A percentile compares a stretch with the other conserved stretches of the same genome.
phyloP scores from a whole-genome alignment of 2,329 filamentous ascomycete genomes.

The Diplodia intermedia region DNA sequence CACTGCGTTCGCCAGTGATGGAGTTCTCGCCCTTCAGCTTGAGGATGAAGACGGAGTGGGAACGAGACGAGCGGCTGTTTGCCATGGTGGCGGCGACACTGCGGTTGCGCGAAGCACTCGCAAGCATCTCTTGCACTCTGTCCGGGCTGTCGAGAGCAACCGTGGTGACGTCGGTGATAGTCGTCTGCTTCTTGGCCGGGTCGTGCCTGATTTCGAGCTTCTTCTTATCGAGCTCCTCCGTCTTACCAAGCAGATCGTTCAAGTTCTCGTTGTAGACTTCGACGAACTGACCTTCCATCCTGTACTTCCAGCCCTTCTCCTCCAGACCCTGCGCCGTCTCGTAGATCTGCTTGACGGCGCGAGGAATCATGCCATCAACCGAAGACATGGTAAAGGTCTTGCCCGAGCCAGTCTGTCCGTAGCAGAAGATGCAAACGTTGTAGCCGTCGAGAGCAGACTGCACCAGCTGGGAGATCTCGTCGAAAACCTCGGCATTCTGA shows the following conservation, averaged over 20 bases:
- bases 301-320: constrained; percentile 93
- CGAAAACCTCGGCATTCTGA: constrained; percentile 87
- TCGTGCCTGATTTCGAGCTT: constrained; percentile 93
- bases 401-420: constrained; percentile 94
- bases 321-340: constrained; percentile 81
- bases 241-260: constrained; percentile 81
- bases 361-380: constrained; percentile 90
- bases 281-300: constrained; percentile 92
- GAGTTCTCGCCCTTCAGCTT: constrained; percentile 70
- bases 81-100: constrained; percentile 97
- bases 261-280: constrained; percentile 99
- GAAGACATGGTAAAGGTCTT: constrained; percentile 98
- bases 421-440: constrained; percentile 99
- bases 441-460: constrained; percentile 96
- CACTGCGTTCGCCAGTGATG: constrained; percentile 81
- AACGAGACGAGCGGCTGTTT: constrained; percentile 92
- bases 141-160: constrained; percentile 79
- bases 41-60: constrained; percentile 95
- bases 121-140: constrained; percentile 80
- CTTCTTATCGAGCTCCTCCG: constrained; percentile 75
- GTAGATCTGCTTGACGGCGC: constrained; percentile 92
- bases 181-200: constrained; percentile 78
- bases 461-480: constrained; percentile 94
- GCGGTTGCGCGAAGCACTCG: constrained; percentile 81
- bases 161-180: constrained; percentile 78